These are phyloP conservation scores for Magnolia officinalis DNA, from an alignment of 164 flowering plant species.

Conservation along the genomic window DNA sequence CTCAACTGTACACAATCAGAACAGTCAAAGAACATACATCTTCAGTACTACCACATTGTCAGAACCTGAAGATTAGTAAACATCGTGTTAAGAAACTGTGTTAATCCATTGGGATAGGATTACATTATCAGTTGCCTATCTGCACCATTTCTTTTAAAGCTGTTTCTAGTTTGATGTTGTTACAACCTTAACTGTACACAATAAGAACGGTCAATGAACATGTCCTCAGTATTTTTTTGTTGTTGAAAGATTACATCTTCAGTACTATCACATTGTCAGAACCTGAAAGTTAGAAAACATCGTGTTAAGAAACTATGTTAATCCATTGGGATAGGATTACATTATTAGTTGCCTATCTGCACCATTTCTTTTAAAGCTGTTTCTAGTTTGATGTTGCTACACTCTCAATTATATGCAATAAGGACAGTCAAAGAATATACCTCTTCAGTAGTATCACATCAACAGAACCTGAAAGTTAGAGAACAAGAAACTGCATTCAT, in stretches of 20 bases:
- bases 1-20: not conserved
- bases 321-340: too few relatives aligned
- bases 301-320: too few relatives aligned
- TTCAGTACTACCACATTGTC: not conserved
- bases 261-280: not conserved
- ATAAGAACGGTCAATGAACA: not conserved
- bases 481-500: too few relatives aligned
- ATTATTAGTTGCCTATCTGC: too few relatives aligned
- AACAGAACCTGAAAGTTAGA: too few relatives aligned
- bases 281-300: too few relatives aligned
- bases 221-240: not conserved
- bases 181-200: not conserved
- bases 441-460: not conserved
- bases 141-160: not conserved
- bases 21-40: not conserved
- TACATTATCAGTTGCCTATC: too few relatives aligned
- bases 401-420: not conserved
- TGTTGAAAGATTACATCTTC: not conserved
- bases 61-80: too few relatives aligned
- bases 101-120: too few relatives aligned
- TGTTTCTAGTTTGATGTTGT: not conserved
- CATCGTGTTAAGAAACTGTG: too few relatives aligned
- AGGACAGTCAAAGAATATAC: not conserved
- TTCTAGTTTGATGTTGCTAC: not conserved
- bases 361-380: not conserved